phyloP scores from a whole-genome alignment of 2,329 filamentous ascomycete species.

The Cordyceps cateniannulata region DNA sequence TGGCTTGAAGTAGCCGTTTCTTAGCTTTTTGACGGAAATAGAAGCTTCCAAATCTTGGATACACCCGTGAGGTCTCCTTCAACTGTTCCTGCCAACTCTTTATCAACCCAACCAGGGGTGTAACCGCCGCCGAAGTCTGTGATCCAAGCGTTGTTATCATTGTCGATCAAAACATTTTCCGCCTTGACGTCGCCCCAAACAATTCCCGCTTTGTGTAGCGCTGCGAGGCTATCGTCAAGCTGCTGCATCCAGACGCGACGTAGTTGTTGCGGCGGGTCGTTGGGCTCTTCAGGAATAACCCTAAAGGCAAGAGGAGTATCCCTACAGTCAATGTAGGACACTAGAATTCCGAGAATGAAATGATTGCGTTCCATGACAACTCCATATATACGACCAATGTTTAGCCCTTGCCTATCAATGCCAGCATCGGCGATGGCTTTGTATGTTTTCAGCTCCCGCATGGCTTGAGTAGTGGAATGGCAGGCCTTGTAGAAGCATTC shows the following conservation, averaged over 20 bases:
- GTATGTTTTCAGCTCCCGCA: not conserved
- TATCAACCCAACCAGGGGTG: constrained; percentile 22
- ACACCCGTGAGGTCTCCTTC: constrained; percentile 2
- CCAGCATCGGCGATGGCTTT: not conserved
- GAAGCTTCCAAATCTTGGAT: not conserved
- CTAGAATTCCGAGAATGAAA: not conserved
- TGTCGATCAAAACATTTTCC: constrained; percentile 17
- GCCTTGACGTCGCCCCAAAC: not conserved
- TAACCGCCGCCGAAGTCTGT: constrained; percentile 26
- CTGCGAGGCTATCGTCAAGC: not conserved
- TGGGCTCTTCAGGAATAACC: not conserved
- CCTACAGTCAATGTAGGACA: not conserved
- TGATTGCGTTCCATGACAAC: not conserved
- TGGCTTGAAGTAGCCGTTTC: not conserved
- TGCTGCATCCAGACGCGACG: not conserved
- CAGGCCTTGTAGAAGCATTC: not conserved
- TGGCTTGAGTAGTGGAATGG: not conserved
- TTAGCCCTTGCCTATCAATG: not conserved
- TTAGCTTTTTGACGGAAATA: not conserved
- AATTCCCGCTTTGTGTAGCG: not conserved
- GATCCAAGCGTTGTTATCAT: constrained; percentile 23
- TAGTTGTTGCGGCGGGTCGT: not conserved
- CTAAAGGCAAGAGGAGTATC: not conserved
- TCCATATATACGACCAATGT: not conserved
- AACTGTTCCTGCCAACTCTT: not conserved